Conservation (phyloP, 2,329 filamentous ascomycete genomes). For the Botrytis porri region DNA sequence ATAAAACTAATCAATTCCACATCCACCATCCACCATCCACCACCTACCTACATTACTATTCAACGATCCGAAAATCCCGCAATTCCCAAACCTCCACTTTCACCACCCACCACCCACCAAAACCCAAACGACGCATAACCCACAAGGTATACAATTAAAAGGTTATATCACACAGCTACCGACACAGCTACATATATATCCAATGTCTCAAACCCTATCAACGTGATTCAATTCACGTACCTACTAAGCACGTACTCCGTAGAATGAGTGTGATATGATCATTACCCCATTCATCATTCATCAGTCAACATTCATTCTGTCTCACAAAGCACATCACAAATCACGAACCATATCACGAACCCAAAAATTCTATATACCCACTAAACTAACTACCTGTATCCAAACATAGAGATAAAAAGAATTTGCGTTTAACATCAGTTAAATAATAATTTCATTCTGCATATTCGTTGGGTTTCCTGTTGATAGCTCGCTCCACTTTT, state of each 20-base stretch:
- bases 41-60: no score
- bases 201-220: neutral
- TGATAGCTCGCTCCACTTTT: neutral
- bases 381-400: neutral
- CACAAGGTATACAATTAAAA: no score
- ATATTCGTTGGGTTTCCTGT: neutral
- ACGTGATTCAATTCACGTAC: neutral
- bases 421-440: neutral
- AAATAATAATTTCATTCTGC: neutral
- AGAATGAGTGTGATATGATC: neutral
- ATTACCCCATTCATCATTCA: neutral
- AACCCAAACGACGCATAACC: no score
- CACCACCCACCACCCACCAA: no score
- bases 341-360: no score
- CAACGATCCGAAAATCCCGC: no score
- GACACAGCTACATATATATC: no score
- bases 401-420: neutral
- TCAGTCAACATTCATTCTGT: neutral
- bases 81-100: no score
- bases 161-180: no score
- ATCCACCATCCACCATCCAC: no score
- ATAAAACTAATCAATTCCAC: no score
- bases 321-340: neutral
- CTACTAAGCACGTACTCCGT: accelerated
- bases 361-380: neutral